A percentile compares a stretch with the other conserved stretches of the same genome.
These are phyloP conservation scores for Halenospora varia DNA, from an alignment of 495 filamentous ascomycete species.

Conservation along the genomic window DNA sequence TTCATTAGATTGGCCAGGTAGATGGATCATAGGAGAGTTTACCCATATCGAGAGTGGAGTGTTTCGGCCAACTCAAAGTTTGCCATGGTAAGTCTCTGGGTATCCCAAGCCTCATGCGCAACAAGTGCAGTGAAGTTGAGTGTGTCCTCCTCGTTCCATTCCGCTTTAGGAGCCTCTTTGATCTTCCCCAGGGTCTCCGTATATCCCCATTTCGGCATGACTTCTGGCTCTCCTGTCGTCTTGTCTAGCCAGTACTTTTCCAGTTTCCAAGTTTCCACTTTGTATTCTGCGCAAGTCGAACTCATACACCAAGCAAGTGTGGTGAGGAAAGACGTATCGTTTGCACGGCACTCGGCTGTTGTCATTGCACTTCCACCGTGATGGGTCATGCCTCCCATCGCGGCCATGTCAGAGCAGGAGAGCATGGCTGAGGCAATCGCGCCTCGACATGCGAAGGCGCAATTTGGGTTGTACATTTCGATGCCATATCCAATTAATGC, in stretches of 20 bases:
- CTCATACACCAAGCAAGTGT: slow-evolving; percentile 38
- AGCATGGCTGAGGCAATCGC: neutral
- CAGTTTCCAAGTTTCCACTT: slow-evolving; percentile 19
- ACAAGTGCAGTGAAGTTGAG: neutral
- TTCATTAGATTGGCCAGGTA: neutral
- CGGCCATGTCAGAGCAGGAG: neutral
- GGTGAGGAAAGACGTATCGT: slow-evolving; percentile 29
- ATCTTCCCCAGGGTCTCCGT: slow-evolving; percentile 13
- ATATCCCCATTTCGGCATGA: slow-evolving; percentile 26
- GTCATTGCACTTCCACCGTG: slow-evolving; percentile 6
- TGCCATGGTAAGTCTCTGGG: neutral
- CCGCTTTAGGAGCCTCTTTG: neutral
- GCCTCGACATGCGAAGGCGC: neutral
- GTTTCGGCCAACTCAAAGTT: neutral
- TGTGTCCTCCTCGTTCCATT: neutral
- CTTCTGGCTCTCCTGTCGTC: slow-evolving; percentile 17
- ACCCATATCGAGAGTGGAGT: slow-evolving; percentile 2
- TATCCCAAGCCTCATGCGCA: neutral
- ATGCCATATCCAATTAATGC: slow-evolving; percentile 1
- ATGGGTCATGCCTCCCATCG: neutral
- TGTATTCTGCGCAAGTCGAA: slow-evolving; percentile 20
- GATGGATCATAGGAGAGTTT: no score
- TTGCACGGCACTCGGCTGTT: slow-evolving; percentile 30
- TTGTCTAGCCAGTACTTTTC: slow-evolving; percentile 32
- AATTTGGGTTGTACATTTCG: neutral